Base-by-base conservation (phyloP, 75 land plant genomes). In the Pseudotsuga menziesii region DNA sequence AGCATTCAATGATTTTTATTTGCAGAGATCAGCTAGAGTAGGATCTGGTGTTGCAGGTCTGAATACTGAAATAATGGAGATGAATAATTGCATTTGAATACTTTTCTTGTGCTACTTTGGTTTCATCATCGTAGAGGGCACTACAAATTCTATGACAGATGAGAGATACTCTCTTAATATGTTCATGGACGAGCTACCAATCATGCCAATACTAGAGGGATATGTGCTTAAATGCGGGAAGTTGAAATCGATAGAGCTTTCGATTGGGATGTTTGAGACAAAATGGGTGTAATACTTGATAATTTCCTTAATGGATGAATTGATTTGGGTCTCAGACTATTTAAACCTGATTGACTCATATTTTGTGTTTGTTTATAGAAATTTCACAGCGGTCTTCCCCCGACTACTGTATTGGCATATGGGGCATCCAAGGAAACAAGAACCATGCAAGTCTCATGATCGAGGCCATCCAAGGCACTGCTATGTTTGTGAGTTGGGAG, bases 401-500 rank as follows among this genome's bases (percentile, higher is more conserved):
- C 84, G 14, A 83, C 91, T 0, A 79, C 64, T 0, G 89, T 92
- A 16, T 93, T 88, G 48, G 95, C 89, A 0, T 93, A 79, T 76
- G 95, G 95, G 16, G 72, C 70, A 13, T 82, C 87, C 20, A 63
- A 57, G 63, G 72, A 73, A 15, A 63, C 80, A 0, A 91, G 93
- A 11, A 86, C 88, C 1, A 81, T 85, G 16, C 95, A 0, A 93
- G 95, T 11, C 95, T 93, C 14, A 90, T 86, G 7, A 88, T 93
- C 73, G 88, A 90, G 71, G 91, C 88, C 35, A 73, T 81, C 20
- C 76, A 80, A 16, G 89, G 91, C 3, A 62, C 85, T 9, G 48
- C 32, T 35, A 81, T 87, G 27, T 41, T 80, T 26, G 77, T 90
- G n/a, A 82, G 75, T 27, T 92, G 93, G 93, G 76, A 58, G 73